phyloP scores from a whole-genome alignment of 73 alveolate species.

The Paramecium octaurelia region DNA sequence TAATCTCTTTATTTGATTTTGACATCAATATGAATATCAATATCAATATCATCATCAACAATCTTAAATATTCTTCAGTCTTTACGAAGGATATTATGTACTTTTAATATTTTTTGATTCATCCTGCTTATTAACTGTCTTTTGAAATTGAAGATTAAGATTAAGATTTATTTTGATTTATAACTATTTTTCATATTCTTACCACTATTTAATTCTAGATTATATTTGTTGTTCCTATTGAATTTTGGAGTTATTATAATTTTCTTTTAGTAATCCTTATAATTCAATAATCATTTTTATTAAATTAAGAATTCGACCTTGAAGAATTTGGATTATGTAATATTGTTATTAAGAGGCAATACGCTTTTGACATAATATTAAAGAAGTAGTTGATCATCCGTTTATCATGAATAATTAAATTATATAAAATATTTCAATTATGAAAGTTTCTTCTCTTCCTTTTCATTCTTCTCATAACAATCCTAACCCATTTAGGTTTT shows the following conservation, averaged over 20 bases:
- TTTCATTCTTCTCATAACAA: background rate
- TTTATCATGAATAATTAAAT: background rate
- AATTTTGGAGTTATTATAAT: background rate
- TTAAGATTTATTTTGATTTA: background rate
- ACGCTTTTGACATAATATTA: background rate
- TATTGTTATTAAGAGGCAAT: background rate
- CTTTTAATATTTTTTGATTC: background rate
- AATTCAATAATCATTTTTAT: background rate
- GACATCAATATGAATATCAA: too few relatives aligned
- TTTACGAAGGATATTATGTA: background rate
- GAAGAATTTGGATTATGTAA: background rate
- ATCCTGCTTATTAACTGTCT: background rate
- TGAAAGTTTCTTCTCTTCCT: background rate
- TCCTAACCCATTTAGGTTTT: slow-evolving; percentile 46
- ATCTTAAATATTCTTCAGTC: background rate
- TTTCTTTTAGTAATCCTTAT: too few relatives aligned
- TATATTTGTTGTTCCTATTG: background rate
- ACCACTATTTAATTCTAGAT: background rate
- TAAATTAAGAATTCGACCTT: background rate
- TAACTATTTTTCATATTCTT: background rate
- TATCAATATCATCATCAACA: too few relatives aligned
- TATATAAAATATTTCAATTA: background rate
- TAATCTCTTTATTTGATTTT: slow-evolving; percentile 19
- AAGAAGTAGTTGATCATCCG: background rate
- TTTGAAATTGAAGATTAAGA: background rate